A percentile compares a stretch with the other conserved stretches of the same genome.
Evolutionary conservation across 2,329 filamentous ascomycete genomes (phyloP).

Genomic region (Colletotrichum tamarilloi): DNA sequence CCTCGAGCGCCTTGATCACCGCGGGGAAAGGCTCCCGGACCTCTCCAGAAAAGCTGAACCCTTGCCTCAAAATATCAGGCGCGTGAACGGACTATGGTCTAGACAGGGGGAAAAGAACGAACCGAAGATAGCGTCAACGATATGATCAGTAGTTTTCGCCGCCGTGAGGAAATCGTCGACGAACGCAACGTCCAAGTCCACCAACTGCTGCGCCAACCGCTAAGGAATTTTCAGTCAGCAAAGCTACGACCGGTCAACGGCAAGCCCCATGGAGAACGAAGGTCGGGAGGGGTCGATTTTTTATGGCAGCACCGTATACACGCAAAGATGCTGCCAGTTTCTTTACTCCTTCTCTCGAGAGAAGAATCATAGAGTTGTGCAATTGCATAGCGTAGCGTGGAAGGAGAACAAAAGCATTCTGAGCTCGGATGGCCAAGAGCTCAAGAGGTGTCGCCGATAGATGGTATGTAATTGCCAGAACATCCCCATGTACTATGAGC

Average conservation of each 20-base stretch:
- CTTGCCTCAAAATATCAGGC: constrained; percentile 50
- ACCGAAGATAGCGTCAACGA: constrained; percentile 96
- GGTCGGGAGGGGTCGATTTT: not conserved
- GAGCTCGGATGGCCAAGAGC: not conserved
- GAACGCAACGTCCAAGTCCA: constrained; percentile 85
- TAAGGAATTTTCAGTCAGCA: constrained; percentile 53
- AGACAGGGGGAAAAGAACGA: constrained; percentile 36
- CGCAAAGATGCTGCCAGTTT: constrained; percentile 18
- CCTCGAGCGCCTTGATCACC: constrained; percentile 82
- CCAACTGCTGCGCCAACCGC: constrained; percentile 86
- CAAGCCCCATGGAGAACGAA: not conserved
- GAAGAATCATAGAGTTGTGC: constrained; percentile 6
- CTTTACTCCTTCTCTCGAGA: constrained; percentile 10
- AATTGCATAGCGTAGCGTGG: constrained; percentile 25
- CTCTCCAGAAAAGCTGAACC: constrained; percentile 92
- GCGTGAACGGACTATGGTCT: constrained; percentile 14
- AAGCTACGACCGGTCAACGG: not conserved
- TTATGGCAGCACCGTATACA: constrained; percentile 8
- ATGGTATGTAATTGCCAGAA: constrained; percentile 1
- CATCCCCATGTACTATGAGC: constrained; percentile 18
- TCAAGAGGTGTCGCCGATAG: constrained; percentile 26
- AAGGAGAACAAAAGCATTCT: not conserved
- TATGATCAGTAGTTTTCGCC: constrained; percentile 76
- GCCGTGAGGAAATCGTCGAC: constrained; percentile 80
- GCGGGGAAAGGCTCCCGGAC: constrained; percentile 91